A percentile compares a stretch with the other conserved stretches of the same genome.
These are phyloP conservation scores for Helicostylum pulchrum DNA, from an alignment of 192 early-diverging fungal species.

Conservation along the genomic window DNA sequence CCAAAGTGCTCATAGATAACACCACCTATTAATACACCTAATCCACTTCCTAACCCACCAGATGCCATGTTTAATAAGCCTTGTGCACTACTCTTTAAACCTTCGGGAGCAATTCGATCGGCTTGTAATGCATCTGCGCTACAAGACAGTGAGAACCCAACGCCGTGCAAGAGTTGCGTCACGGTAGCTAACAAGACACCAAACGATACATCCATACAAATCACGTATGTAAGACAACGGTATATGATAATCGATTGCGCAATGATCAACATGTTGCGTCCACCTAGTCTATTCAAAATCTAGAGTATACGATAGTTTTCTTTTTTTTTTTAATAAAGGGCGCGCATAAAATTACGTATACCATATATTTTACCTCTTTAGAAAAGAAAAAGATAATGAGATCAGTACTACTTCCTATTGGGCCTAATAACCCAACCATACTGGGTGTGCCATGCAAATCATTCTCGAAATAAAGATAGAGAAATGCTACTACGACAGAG, in stretches of 20 bases:
- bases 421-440: conserved; percentile 17
- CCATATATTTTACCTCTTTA: conserved; percentile 24
- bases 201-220: background rate
- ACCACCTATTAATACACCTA: conserved; percentile 19
- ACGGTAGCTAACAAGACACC: conserved; percentile 15
- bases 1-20: conserved; percentile 21
- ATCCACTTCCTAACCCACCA: conserved; percentile 24
- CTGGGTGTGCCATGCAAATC: conserved; percentile 17
- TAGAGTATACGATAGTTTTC: no score
- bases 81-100: conserved; percentile 15
- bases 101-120: conserved; percentile 12
- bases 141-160: conserved; percentile 20
- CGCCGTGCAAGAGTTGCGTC: conserved; percentile 20
- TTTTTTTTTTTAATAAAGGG: no score
- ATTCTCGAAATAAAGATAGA: conserved; percentile 23
- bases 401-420: conserved; percentile 18
- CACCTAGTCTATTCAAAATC: conserved; percentile 4
- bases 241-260: conserved; percentile 9
- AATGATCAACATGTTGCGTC: background rate
- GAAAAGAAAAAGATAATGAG: conserved; percentile 18
- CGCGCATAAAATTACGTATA: no score
- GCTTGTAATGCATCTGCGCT: conserved; percentile 25
- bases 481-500: conserved; percentile 14
- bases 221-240: conserved; percentile 2
- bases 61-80: conserved; percentile 24